Percentiles rank a stretch among this genome's conserved stretches.
phyloP scores from a whole-genome alignment of 768 basidiomycete species.

The Lentinus tigrinus region DNA sequence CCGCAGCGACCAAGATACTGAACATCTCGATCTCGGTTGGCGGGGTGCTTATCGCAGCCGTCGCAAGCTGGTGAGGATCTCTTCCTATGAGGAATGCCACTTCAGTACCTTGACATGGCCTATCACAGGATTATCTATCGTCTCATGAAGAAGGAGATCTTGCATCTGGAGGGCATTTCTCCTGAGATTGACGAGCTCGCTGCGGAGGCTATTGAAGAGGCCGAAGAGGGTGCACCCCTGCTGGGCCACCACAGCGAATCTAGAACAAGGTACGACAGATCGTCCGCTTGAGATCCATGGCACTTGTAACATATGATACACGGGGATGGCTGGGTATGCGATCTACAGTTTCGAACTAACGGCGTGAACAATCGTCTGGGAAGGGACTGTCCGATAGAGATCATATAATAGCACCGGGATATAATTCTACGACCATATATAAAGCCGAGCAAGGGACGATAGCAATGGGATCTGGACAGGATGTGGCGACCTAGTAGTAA shows the following conservation, averaged over 20 bases:
- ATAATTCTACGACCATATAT: background rate
- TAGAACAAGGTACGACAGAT: constrained; percentile 12
- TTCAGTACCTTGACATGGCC: background rate
- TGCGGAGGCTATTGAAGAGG: constrained; percentile 59
- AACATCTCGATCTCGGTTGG: constrained; percentile 59
- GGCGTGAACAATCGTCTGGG: constrained; percentile 6
- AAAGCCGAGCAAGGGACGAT: background rate
- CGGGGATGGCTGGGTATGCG: constrained; percentile 3
- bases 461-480: background rate
- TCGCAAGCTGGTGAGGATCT: constrained; percentile 63
- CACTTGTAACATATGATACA: constrained; percentile 14
- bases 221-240: constrained; percentile 61
- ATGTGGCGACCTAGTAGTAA: constrained; percentile 70
- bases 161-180: constrained; percentile 47
- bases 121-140: constrained; percentile 60
- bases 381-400: background rate
- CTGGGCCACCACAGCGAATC: constrained; percentile 28
- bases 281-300: constrained; percentile 6
- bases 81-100: background rate
- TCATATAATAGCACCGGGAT: background rate
- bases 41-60: constrained; percentile 56
- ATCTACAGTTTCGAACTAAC: constrained; percentile 8
- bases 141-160: constrained; percentile 60
- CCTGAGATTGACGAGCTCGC: constrained; percentile 53
- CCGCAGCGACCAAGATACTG: constrained; percentile 59